Conservation (phyloP, 1,139 yeast genomes). For the Scheffersomyces illinoinensis region DNA sequence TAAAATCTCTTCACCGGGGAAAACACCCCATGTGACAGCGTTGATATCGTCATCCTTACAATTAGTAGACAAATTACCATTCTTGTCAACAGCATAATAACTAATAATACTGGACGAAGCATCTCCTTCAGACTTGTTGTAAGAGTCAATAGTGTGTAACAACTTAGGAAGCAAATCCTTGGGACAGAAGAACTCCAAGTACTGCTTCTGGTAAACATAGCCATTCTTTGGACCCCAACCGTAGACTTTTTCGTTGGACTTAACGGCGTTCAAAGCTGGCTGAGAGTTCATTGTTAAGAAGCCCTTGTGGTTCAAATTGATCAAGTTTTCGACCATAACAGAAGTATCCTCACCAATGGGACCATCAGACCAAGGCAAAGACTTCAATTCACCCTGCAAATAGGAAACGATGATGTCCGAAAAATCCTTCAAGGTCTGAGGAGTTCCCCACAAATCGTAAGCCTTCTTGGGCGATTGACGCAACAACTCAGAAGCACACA, state of each 20-base stretch:
- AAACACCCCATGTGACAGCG: slow-evolving; percentile 98
- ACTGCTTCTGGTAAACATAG: slow-evolving; percentile 91
- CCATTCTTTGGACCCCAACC: slow-evolving; percentile 99
- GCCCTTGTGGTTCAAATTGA: slow-evolving; percentile 63
- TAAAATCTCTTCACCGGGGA: slow-evolving; percentile 87
- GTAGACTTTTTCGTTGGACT: slow-evolving; percentile 66
- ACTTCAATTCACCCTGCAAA: slow-evolving; percentile 65
- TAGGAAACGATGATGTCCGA: slow-evolving; percentile 63
- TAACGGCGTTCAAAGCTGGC: slow-evolving; percentile 84
- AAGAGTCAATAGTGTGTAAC: slow-evolving; percentile 36
- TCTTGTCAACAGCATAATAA: slow-evolving; percentile 73
- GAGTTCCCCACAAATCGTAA: slow-evolving; percentile 84
- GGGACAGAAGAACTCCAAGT: slow-evolving; percentile 81
- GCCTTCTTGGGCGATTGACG: slow-evolving; percentile 83
- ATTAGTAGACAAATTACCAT: slow-evolving; percentile 62
- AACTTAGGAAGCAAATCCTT: slow-evolving; percentile 47
- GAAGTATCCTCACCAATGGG: slow-evolving; percentile 79
- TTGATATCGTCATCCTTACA: slow-evolving; percentile 78
- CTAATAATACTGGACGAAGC: slow-evolving; percentile 52
- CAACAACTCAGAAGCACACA: slow-evolving; percentile 74
- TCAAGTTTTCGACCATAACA: slow-evolving; percentile 58
- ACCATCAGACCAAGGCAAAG: slow-evolving; percentile 96
- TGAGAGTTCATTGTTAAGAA: slow-evolving; percentile 89
- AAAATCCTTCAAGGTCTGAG: slow-evolving; percentile 59
- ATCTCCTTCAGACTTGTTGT: slow-evolving; percentile 40